Conservation (phyloP, 345 rosid genomes). For the Eucalyptus albens region DNA sequence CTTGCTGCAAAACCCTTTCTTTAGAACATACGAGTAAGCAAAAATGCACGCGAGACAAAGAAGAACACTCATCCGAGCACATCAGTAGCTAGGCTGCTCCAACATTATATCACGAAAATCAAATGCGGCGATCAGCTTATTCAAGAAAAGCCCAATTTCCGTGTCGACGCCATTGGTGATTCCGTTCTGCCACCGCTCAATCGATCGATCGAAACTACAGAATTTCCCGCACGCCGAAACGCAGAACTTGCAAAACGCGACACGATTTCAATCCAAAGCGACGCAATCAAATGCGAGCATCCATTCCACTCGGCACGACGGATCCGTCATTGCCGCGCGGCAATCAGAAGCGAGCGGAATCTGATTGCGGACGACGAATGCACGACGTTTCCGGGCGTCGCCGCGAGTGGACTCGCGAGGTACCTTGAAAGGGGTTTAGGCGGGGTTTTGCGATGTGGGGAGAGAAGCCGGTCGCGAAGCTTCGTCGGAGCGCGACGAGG, state of each 20-base stretch:
- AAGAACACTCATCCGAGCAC: neutral
- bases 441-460: conserved; percentile 2
- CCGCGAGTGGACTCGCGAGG: neutral
- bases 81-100: neutral
- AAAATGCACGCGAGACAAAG: neutral
- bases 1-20: neutral
- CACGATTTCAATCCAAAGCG: neutral
- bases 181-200: neutral
- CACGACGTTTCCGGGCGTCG: neutral
- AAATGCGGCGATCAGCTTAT: neutral
- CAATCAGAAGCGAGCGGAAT: neutral
- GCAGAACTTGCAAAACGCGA: neutral
- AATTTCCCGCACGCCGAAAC: neutral
- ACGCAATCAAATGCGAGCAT: neutral
- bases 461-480: conserved; percentile 9
- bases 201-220: neutral
- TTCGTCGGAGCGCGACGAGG: neutral
- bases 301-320: neutral
- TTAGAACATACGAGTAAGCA: neutral
- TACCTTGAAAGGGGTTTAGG: conserved; percentile 29
- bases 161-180: neutral
- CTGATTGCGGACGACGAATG: neutral
- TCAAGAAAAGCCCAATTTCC: neutral
- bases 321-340: neutral
- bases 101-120: neutral